Evolutionary conservation across 768 basidiomycete genomes (phyloP).

Genomic region (Tulasnella sp.): DNA sequence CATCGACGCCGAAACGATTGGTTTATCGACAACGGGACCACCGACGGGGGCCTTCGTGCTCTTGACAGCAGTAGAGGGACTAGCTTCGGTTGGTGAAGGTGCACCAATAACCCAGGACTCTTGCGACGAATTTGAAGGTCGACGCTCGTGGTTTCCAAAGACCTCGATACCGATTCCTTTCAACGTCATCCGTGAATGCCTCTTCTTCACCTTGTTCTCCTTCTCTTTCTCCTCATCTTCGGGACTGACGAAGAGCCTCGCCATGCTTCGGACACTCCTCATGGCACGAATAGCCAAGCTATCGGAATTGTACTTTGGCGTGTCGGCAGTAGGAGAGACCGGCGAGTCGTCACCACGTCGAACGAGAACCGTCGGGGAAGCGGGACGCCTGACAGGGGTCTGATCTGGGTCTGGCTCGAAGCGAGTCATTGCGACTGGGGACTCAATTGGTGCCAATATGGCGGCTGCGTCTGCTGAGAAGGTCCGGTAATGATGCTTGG

Average conservation of each 20-base stretch:
- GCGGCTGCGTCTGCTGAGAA: not conserved
- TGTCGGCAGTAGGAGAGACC: not conserved
- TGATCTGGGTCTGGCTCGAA: not conserved
- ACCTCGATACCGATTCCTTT: slow-evolving; percentile 48
- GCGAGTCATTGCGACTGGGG: not conserved
- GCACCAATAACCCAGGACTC: slow-evolving; percentile 22
- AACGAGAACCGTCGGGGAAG: not conserved
- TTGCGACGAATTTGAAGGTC: slow-evolving; percentile 4
- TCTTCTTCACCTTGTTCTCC: not conserved
- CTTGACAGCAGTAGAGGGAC: not conserved
- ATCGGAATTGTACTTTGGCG: slow-evolving; percentile 30
- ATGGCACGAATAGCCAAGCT: slow-evolving; percentile 76
- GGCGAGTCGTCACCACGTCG: not conserved
- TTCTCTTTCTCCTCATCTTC: slow-evolving; percentile 2
- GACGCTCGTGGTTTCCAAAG: not conserved
- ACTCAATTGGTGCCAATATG: not conserved
- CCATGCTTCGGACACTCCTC: slow-evolving; percentile 62
- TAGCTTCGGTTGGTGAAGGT: not conserved
- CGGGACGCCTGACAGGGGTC: not conserved
- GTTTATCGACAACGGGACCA: not conserved
- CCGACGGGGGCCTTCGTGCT: not conserved
- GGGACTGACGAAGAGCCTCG: slow-evolving; percentile 38
- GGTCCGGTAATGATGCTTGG: not conserved
- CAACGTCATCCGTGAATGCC: slow-evolving; percentile 35
- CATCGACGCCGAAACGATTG: slow-evolving; percentile 1